Percentiles rank a stretch among this genome's conserved stretches.
Evolutionary conservation across 768 basidiomycete genomes (phyloP).

Genomic region (Mycena epipterygia): DNA sequence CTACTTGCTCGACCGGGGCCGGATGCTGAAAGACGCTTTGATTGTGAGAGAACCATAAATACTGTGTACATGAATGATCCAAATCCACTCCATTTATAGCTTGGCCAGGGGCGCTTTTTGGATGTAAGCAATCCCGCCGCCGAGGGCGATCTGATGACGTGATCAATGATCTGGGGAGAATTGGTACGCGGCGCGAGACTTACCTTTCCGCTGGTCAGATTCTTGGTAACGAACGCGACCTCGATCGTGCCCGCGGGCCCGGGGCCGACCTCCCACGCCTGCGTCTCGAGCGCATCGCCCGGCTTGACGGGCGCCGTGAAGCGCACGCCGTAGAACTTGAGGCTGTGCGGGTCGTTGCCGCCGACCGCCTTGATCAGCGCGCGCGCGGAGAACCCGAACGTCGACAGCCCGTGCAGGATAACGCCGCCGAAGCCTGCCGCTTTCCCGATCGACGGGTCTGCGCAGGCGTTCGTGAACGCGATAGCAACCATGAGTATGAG

Average conservation of each 20-base stretch:
- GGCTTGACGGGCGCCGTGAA: conserved; percentile 91
- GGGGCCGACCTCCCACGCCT: conserved; percentile 77
- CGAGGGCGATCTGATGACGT: conserved; percentile 60
- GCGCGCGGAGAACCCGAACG: conserved; percentile 87
- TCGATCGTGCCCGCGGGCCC: conserved; percentile 42
- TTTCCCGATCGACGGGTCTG: conserved; percentile 82
- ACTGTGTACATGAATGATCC: too few relatives aligned
- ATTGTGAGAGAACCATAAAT: too few relatives aligned
- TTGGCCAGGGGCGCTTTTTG: conserved; percentile 55
- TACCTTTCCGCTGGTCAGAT: conserved; percentile 72
- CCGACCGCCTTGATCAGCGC: conserved; percentile 77
- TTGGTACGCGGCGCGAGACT: not conserved
- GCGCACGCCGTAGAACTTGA: conserved; percentile 78
- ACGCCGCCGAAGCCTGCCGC: conserved; percentile 85
- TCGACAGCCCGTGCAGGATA: conserved; percentile 88
- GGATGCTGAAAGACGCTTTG: too few relatives aligned
- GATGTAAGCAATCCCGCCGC: conserved; percentile 75
- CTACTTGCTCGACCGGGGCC: too few relatives aligned
- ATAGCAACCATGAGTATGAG: not conserved
- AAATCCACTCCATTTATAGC: too few relatives aligned
- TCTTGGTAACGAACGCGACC: conserved; percentile 73
- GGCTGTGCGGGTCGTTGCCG: conserved; percentile 68
- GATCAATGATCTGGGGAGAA: not conserved
- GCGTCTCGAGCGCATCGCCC: conserved; percentile 84
- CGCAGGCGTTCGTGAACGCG: not conserved